Percentiles rank a stretch among this genome's conserved stretches.
Conservation (phyloP, 1,139 yeast species). For the Hyphopichia fennica region DNA sequence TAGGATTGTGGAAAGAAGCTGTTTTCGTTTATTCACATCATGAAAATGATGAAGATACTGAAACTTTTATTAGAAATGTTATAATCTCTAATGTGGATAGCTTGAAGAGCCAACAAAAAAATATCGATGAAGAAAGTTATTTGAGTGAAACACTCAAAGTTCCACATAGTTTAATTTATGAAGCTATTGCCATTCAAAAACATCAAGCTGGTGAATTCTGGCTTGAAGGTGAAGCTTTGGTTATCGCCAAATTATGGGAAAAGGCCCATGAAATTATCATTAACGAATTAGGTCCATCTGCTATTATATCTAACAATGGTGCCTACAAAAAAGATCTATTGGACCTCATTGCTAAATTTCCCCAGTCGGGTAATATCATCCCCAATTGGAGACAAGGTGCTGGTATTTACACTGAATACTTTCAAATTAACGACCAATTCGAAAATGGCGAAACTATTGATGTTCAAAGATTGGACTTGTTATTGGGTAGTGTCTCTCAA, state of each 20-base stretch:
- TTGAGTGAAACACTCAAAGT: constrained; percentile 38
- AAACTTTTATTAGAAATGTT: constrained; percentile 40
- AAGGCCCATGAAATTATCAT: constrained; percentile 66
- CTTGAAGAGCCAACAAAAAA: constrained; percentile 25
- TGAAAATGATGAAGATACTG: constrained; percentile 40
- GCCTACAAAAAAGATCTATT: constrained; percentile 34
- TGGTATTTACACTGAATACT: constrained; percentile 53
- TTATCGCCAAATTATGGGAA: constrained; percentile 59
- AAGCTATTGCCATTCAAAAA: constrained; percentile 52
- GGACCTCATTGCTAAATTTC: constrained; percentile 46
- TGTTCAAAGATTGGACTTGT: constrained; percentile 15
- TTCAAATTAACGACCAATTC: constrained; percentile 22
- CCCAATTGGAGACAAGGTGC: constrained; percentile 64
- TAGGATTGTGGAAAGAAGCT: constrained; percentile 59
- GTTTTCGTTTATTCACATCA: constrained; percentile 61
- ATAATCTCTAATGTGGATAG: constrained; percentile 48
- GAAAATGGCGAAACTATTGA: constrained; percentile 11
- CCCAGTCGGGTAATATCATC: constrained; percentile 40
- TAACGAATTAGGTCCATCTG: constrained; percentile 65
- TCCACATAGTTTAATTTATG: constrained; percentile 48
- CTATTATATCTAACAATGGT: constrained; percentile 49
- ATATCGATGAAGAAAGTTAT: constrained; percentile 30
- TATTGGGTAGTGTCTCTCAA: constrained; percentile 48
- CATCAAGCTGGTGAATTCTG: constrained; percentile 47
- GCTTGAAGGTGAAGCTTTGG: constrained; percentile 60